Percentiles rank a stretch among this genome's conserved stretches.
phyloP scores from a whole-genome alignment of 495 filamentous ascomycete species.

The Penicillium maclennaniae region DNA sequence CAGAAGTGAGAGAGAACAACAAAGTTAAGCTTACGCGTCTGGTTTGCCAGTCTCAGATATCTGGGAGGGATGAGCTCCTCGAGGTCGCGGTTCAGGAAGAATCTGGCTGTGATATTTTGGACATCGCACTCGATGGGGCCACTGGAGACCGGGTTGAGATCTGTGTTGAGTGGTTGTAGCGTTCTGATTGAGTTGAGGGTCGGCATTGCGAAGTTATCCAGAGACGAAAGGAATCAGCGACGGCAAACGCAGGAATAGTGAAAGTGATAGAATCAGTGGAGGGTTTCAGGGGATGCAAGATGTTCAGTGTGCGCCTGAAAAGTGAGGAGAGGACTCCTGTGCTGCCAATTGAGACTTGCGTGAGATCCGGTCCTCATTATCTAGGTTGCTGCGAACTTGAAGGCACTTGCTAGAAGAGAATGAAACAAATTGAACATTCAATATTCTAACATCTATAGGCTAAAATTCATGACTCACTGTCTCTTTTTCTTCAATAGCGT shows the following conservation, averaged over 20 bases:
- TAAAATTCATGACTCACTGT: too few relatives aligned
- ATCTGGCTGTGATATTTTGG: constrained; percentile 22
- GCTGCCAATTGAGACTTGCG: too few relatives aligned
- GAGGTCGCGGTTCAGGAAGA: constrained; percentile 19
- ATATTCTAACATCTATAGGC: too few relatives aligned
- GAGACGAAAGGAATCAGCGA: background rate
- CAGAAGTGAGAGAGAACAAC: background rate
- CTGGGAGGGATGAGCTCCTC: constrained; percentile 23
- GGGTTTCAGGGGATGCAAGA: too few relatives aligned
- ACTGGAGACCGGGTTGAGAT: background rate
- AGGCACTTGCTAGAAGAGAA: too few relatives aligned
- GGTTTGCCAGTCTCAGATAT: constrained; percentile 20
- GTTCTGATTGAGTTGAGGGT: background rate
- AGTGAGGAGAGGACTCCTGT: too few relatives aligned
- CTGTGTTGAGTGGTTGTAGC: background rate
- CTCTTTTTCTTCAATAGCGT: too few relatives aligned
- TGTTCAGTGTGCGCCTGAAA: too few relatives aligned
- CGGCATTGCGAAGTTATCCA: background rate
- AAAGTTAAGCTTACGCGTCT: background rate
- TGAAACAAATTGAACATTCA: too few relatives aligned
- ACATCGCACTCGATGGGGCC: constrained; percentile 7
- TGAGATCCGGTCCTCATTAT: too few relatives aligned
- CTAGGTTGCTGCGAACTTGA: too few relatives aligned
- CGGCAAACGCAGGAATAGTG: background rate
- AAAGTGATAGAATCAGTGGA: too few relatives aligned